Conservation (phyloP, 2,329 filamentous ascomycete genomes). For the Pestalotiopsis fici region DNA sequence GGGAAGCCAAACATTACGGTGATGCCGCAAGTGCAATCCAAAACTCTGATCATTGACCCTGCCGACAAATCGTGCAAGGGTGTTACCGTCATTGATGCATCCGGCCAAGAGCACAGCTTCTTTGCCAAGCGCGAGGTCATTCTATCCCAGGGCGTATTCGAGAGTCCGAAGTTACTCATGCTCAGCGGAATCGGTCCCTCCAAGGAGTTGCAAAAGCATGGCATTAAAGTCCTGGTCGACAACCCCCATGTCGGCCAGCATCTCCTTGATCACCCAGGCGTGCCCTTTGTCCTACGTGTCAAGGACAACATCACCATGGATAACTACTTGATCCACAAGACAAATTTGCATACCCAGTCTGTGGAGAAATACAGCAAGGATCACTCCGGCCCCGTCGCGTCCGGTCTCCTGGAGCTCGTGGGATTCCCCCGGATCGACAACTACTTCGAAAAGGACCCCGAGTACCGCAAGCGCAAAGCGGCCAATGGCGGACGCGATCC, state of each 20-base stretch:
- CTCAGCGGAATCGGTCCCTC: constrained; percentile 63
- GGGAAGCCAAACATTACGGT: constrained; percentile 58
- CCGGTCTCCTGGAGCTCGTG: constrained; percentile 49
- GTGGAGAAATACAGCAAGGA: constrained; percentile 35
- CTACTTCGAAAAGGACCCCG: constrained; percentile 46
- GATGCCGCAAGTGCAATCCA: constrained; percentile 47
- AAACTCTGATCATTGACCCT: constrained; percentile 53
- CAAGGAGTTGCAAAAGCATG: constrained; percentile 50
- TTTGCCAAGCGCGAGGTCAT: constrained; percentile 50
- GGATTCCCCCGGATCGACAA: constrained; percentile 60
- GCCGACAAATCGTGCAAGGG: constrained; percentile 39
- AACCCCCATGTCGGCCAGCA: constrained; percentile 66
- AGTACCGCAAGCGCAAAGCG: constrained; percentile 44
- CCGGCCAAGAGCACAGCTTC: constrained; percentile 43
- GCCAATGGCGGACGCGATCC: constrained; percentile 49
- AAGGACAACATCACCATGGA: constrained; percentile 42
- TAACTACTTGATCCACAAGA: constrained; percentile 38
- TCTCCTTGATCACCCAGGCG: constrained; percentile 62
- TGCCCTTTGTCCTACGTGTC: constrained; percentile 49
- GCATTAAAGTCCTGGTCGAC: constrained; percentile 55
- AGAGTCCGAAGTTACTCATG: constrained; percentile 66
- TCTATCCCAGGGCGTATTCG: constrained; percentile 56
- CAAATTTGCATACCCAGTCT: constrained; percentile 32
- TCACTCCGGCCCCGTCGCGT: constrained; percentile 39
- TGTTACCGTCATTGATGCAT: constrained; percentile 44